A percentile compares a stretch with the other conserved stretches of the same genome.
Evolutionary conservation across 768 basidiomycete genomes (phyloP).

Genomic region (Calocera viscosa): DNA sequence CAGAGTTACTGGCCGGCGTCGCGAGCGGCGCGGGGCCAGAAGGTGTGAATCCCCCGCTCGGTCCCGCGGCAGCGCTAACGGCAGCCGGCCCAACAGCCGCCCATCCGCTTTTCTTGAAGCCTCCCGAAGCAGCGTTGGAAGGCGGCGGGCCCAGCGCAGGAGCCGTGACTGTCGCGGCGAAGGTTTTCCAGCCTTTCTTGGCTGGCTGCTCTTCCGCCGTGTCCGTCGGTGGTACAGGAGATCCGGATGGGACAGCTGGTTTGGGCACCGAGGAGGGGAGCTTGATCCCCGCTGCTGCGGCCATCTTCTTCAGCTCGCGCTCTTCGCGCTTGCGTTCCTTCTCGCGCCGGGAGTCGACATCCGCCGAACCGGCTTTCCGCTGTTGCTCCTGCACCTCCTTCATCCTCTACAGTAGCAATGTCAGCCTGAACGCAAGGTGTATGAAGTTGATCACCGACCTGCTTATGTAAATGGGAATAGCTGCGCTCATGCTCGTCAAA

Average conservation of each 20-base stretch:
- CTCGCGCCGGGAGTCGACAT: constrained; percentile 63
- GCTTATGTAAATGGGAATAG: constrained; percentile 15
- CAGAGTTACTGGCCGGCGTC: constrained; percentile 17
- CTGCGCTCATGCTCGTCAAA: constrained; percentile 73
- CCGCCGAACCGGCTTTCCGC: constrained; percentile 48
- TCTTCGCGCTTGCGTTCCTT: constrained; percentile 79
- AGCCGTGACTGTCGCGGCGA: constrained; percentile 20
- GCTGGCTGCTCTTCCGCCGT: constrained; percentile 8
- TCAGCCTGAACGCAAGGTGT: background rate
- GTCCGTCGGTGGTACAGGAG: constrained; percentile 14
- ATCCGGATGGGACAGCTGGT: constrained; percentile 14
- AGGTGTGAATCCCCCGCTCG: background rate
- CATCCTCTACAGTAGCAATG: constrained; percentile 33
- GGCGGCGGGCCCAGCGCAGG: constrained; percentile 19
- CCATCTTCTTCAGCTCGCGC: constrained; percentile 71
- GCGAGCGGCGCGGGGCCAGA: constrained; percentile 9
- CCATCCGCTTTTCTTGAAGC: constrained; percentile 39
- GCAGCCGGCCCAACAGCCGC: constrained; percentile 29
- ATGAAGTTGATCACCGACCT: constrained; percentile 8
- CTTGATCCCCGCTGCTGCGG: constrained; percentile 67
- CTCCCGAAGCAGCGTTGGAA: constrained; percentile 17
- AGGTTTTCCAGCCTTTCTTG: constrained; percentile 18
- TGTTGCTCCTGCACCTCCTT: constrained; percentile 70
- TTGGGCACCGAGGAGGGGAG: constrained; percentile 30
- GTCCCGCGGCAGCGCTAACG: constrained; percentile 10